These are phyloP conservation scores for Adansonia gregorii DNA, from an alignment of 441 rosid species.

Conservation along the genomic window DNA sequence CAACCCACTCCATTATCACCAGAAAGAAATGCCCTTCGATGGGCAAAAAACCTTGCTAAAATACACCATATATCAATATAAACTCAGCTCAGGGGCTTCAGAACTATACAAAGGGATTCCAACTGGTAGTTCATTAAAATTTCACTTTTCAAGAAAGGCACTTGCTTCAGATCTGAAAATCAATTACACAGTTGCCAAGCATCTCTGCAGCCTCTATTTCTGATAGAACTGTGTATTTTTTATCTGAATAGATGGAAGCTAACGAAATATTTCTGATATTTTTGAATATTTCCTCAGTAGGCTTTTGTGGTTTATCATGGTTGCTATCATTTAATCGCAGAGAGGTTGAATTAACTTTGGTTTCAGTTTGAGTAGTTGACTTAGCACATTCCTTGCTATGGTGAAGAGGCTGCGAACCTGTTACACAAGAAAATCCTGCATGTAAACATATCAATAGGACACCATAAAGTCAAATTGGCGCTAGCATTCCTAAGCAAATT, in stretches of 20 bases:
- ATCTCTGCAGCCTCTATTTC: slow-evolving; percentile 56
- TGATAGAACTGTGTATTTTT: slow-evolving; percentile 35
- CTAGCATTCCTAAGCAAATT: background rate
- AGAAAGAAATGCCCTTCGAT: background rate
- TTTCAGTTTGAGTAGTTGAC: slow-evolving; percentile 19
- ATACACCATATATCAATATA: background rate
- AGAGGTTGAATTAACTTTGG: slow-evolving; percentile 26
- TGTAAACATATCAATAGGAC: slow-evolving; percentile 8
- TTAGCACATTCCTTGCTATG: slow-evolving; percentile 14
- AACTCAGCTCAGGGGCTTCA: slow-evolving; percentile 20
- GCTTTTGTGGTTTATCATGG: slow-evolving; percentile 21
- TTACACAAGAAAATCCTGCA: slow-evolving; percentile 9
- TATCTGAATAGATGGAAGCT: slow-evolving; percentile 33
- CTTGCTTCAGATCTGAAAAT: slow-evolving; percentile 59
- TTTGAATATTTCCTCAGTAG: slow-evolving; percentile 36
- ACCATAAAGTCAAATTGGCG: background rate
- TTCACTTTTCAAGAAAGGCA: slow-evolving; percentile 11
- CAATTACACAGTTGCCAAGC: slow-evolving; percentile 46
- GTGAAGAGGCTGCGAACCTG: slow-evolving; percentile 34
- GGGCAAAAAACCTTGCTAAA: background rate
- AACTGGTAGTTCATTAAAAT: background rate
- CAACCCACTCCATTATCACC: background rate
- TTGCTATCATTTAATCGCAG: slow-evolving; percentile 26
- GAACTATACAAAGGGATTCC: slow-evolving; percentile 16
- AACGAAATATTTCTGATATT: slow-evolving; percentile 41